Base-by-base conservation (phyloP, 2,329 filamentous ascomycete species). In the Penicillium aurantiogriseum region DNA sequence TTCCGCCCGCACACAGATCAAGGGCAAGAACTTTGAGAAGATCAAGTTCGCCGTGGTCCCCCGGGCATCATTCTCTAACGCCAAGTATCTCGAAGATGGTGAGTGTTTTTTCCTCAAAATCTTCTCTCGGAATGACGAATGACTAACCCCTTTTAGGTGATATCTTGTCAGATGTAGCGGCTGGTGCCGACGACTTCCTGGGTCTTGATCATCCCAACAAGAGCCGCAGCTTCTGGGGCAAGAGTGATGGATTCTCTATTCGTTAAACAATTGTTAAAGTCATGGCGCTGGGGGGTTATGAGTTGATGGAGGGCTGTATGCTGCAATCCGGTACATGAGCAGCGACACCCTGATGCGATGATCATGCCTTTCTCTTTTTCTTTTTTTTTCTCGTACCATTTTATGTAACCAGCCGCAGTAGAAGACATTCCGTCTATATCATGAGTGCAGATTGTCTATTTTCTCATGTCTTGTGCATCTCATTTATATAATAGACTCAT, bases 1-100 rank as follows among this genome's bases (percentile, higher is more conserved):
- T 4, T 92, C 94, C 66, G 93, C 92, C 75, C 84, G 93, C 58
- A 96, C 91, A 0, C 92, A 92, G 27, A 88, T 99, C 77, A 97
- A 97, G 77, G 95, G 94, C 74, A 99, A 99, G 81, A 91, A 91
- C 64, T 92, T 99, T 66, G 93, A 99, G 76, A 97, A 97, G 81
- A 94, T 99, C 76, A 97, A 95, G 76, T 97, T 99, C 79, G 90
- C 92, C 7, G 77, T 96, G 33, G 84, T 97, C 51, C 81, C 87
- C 73, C 82, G 89, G 72, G 66, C 77, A 66, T 82, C 85, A 51
- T 95, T 90, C 75, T 86, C 89, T 39, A 91, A 89, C 70, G 89
- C 92, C 27, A 83, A 86, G 58, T 95, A 95, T 77, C 80, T 99
- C 46, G 86, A 88, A 65, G 94, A 97, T 77, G 92, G 93, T 96